phyloP scores from a whole-genome alignment of 345 rosid genomes.

The Microthlaspi erraticum region DNA sequence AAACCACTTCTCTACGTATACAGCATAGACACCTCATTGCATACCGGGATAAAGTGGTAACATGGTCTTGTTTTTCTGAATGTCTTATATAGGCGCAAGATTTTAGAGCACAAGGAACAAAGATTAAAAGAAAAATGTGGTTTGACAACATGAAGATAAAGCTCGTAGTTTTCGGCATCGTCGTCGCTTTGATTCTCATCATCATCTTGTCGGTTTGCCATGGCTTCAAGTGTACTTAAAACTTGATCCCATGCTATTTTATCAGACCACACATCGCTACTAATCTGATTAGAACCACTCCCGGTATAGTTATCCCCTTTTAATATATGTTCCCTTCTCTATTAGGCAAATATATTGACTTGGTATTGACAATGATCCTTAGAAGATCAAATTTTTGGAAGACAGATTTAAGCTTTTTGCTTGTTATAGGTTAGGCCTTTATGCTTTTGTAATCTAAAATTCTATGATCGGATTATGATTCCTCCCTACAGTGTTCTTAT shows the following conservation, averaged over 20 bases:
- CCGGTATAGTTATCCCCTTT: conserved; percentile 3
- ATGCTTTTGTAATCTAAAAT: conserved; percentile 5
- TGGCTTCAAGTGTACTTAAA: conserved; percentile 69
- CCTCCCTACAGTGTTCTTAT: neutral
- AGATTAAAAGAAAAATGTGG: conserved; percentile 93
- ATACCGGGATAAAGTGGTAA: neutral
- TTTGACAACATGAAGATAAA: conserved; percentile 91
- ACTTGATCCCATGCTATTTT: conserved; percentile 8
- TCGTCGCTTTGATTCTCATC: conserved; percentile 67
- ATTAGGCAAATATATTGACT: neutral
- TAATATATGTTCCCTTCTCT: neutral
- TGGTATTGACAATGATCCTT: conserved; percentile 2
- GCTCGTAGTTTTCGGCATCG: conserved; percentile 72
- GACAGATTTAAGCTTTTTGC: conserved; percentile 16
- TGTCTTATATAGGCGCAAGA: conserved; percentile 80
- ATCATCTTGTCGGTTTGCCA: conserved; percentile 73
- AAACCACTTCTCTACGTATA: neutral
- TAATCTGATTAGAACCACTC: conserved; percentile 35
- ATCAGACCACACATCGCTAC: conserved; percentile 28
- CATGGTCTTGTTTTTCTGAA: conserved; percentile 10
- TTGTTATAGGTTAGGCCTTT: conserved; percentile 25
- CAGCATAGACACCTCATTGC: neutral
- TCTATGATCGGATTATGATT: neutral
- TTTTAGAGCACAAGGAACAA: conserved; percentile 88
- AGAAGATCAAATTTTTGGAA: conserved; percentile 14